Evolutionary conservation across 2,329 filamentous ascomycete species (phyloP).

Genomic region (Fusarium verticillioides): DNA sequence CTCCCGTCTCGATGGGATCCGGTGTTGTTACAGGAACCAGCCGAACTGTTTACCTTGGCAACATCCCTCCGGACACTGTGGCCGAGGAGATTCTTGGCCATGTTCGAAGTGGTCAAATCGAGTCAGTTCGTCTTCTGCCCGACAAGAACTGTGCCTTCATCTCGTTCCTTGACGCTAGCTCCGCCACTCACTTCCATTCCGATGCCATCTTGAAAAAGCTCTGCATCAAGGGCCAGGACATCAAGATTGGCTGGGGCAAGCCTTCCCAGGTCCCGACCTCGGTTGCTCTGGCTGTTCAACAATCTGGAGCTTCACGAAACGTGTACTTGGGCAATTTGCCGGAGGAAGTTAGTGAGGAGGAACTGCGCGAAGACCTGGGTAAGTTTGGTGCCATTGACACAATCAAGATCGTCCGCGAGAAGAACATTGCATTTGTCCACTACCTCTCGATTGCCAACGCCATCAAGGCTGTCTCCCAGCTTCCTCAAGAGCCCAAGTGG

Average conservation of each 20-base stretch:
- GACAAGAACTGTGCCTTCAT: conserved; percentile 99
- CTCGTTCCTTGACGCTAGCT: conserved; percentile 97
- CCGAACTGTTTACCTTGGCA: conserved; percentile 95
- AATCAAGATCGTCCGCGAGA: conserved; percentile 96
- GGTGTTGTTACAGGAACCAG: conserved; percentile 89
- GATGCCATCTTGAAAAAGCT: conserved; percentile 99
- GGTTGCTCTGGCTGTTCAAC: conserved; percentile 95
- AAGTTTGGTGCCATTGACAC: conserved; percentile 98
- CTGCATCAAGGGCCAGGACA: conserved; percentile 97
- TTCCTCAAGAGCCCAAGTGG: conserved; percentile 97
- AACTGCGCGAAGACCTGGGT: conserved; percentile 91
- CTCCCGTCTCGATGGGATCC: conserved; percentile 80
- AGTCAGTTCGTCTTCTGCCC: conserved; percentile 94
- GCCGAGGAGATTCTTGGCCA: conserved; percentile 97
- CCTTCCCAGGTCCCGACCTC: conserved; percentile 97
- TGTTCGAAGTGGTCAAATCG: conserved; percentile 96
- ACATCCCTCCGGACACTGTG: conserved; percentile 97
- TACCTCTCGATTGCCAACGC: conserved; percentile 98
- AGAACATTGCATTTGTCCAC: conserved; percentile 97
- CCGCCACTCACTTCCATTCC: conserved; percentile 98
- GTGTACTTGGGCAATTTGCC: conserved; percentile 95
- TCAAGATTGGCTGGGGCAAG: conserved; percentile 99
- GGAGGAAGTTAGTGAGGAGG: conserved; percentile 90
- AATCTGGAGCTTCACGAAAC: conserved; percentile 95
- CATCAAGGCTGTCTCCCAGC: conserved; percentile 96